Base-by-base conservation (phyloP, 352 stramenopile genomes). In the Globisporangium sylvaticum region DNA sequence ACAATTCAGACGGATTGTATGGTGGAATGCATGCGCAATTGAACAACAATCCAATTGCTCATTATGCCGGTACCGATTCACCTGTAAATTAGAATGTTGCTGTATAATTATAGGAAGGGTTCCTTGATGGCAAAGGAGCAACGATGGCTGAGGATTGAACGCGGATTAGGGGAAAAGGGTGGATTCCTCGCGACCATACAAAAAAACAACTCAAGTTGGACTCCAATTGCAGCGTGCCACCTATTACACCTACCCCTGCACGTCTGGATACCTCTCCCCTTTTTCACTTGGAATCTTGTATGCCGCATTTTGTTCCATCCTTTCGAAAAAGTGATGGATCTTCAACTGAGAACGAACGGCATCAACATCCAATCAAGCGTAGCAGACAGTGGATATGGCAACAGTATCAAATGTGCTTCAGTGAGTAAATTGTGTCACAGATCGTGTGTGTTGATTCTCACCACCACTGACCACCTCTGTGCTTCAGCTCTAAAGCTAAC, bases 261-360 rank as follows among this genome's bases (percentile, higher is more conserved):
- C 39, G 7, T 4, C 39, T 48, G 39, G 39, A 48, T 48, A 48
- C 39, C 22, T n/a, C 15, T 48, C 15, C 15, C 14, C 39, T 10
- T 48, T 48, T 8, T 9, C 15, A 20, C 14, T 15, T 48, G 14
- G 8, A 7, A n/a, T 48, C n/a, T 48, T n/a, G 15, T 48, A 48
- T 22, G 39, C 15, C 39, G 6, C 4, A 2, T n/a, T 48, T 54
- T 54, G 46, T 54, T 54, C 46, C 46, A 25, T 54, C 54, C 27
- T 62, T 62, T 60, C 54, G 24, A 34, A 42, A 34, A 54, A 54
- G 46, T 48, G 39, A 48, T 48, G 46, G 46, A 54, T 54, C 46
- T 54, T 54, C 46, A 54, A 54, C 46, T 54, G 46, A 54, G 14
- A 46, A 53, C 22, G 18, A 53, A 25, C 39, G 15, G 39, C 15